Conservation (phyloP, 169 alveolate genomes). For the Cryptosporidium ubiquitum region DNA sequence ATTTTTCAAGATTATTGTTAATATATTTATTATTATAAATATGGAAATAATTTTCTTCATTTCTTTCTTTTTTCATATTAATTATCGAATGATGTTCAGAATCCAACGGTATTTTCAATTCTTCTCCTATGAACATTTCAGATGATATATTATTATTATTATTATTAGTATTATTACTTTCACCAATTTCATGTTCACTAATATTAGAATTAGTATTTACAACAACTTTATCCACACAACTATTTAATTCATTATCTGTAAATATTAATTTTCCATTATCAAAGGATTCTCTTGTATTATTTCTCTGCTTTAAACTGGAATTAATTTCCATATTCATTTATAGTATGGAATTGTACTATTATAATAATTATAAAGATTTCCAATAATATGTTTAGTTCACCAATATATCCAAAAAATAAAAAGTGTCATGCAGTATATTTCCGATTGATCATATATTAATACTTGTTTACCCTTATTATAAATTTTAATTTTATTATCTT, state of each 20-base stretch:
- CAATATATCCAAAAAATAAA: background rate
- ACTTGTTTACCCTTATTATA: background rate
- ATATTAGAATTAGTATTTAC: background rate
- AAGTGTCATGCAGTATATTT: no score
- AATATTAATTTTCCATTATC: background rate
- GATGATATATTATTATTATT: background rate
- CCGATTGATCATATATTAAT: no score
- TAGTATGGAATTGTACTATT: no score
- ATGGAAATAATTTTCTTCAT: background rate
- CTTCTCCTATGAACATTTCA: background rate
- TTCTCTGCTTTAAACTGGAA: background rate
- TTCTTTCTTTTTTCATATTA: background rate
- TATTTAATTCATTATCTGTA: background rate
- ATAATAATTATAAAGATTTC: background rate
- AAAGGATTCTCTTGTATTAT: background rate
- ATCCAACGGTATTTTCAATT: background rate
- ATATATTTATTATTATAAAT: background rate
- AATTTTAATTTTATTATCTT: no score
- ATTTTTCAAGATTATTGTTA: constrained; percentile 5
- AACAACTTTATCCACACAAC: background rate
- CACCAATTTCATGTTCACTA: background rate
- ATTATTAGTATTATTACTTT: background rate
- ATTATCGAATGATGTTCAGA: background rate
- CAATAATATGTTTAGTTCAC: background rate
- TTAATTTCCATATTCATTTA: background rate